Base-by-base conservation (phyloP, 2,329 filamentous ascomycete species). In the Byssothecium circinans region DNA sequence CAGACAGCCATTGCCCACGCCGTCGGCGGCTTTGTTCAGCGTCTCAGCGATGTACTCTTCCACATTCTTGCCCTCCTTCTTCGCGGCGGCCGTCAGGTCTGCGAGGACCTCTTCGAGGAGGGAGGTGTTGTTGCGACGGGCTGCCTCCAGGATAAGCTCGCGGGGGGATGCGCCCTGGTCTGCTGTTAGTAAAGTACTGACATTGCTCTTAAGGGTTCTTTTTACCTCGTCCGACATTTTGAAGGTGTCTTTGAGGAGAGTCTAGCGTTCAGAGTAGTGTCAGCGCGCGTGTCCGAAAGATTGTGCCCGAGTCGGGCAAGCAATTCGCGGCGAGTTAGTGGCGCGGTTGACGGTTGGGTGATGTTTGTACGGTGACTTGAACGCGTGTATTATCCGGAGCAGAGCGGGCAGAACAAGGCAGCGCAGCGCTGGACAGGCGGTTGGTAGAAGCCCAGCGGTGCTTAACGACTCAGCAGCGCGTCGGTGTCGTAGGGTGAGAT, bases 131-230 rank as follows among this genome's bases (percentile, higher is more conserved):
- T 97, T 92, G 66, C 91, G 84, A 52, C 92, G 89, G 75, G 89
- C 95, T 62, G 94, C 89, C 77, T 95, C 92, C 74, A 97, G 84
- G 61, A 97, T 82, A 65, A 89, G 82, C 77, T 97, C 92, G 71
- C 86, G 81, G 38, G 85, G 83, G 50, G 89, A 89, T 60, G 92
- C 92, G 69, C 92, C 94, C 87, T 95, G 62, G 35, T 41, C 14
- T 29, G 10, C n/a, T 19, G 17, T 4, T 32, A 11, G 23, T 11
- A 27, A 18, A 29, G 6, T 8, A 12, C 11, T n/a, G n/a, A n/a
- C n/a, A n/a, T n/a, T n/a, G n/a, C 15, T 14, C 10, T 4, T 10
- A 17, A 11, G 14, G 14, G n/a, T 15, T 10, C 17, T 20, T 29
- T 39, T 39, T 56, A 65, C 62, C 56, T 72, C 65, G 56, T 72